Percentiles rank a stretch among this genome's conserved stretches.
Evolutionary conservation across 2,329 filamentous ascomycete genomes (phyloP).

Genomic region (Hyphodiscus sp.): DNA sequence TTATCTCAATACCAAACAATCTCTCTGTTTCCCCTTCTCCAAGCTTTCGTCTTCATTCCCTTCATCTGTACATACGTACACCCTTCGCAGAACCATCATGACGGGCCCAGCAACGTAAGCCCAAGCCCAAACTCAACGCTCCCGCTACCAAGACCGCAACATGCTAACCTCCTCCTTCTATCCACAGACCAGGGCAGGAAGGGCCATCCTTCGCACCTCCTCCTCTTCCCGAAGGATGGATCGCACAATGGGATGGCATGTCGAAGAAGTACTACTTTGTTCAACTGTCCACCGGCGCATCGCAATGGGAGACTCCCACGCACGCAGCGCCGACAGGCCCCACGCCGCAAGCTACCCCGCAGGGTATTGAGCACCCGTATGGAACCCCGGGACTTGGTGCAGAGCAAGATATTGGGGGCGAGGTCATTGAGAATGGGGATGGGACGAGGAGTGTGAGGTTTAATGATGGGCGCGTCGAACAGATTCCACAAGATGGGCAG

Average conservation of each 20-base stretch:
- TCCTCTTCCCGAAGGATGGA: slow-evolving; percentile 58
- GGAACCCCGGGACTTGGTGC: slow-evolving; percentile 40
- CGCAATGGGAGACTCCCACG: slow-evolving; percentile 69
- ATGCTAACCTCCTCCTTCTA: slow-evolving; percentile 4
- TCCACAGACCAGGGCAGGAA: slow-evolving; percentile 29
- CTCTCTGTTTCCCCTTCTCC: background rate
- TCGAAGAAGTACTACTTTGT: slow-evolving; percentile 66
- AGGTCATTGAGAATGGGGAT: slow-evolving; percentile 55
- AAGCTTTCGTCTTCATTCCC: background rate
- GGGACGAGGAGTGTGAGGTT: slow-evolving; percentile 57
- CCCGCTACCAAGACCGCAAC: background rate
- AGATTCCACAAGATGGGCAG: slow-evolving; percentile 36
- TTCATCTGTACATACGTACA: background rate
- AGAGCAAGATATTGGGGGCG: slow-evolving; percentile 15
- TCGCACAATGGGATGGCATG: slow-evolving; percentile 60
- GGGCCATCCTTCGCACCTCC: slow-evolving; percentile 41
- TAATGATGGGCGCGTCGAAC: slow-evolving; percentile 40
- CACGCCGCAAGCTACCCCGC: slow-evolving; percentile 46
- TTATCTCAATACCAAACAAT: background rate
- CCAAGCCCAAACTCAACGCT: slow-evolving; percentile 1
- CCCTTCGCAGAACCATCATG: slow-evolving; percentile 13
- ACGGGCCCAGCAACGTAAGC: slow-evolving; percentile 26
- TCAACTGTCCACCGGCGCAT: slow-evolving; percentile 63
- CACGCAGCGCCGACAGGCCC: slow-evolving; percentile 55
- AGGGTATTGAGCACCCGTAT: slow-evolving; percentile 53